Evolutionary conservation across 805 yeast species (phyloP).

Genomic region (Saturnispora besseyi): DNA sequence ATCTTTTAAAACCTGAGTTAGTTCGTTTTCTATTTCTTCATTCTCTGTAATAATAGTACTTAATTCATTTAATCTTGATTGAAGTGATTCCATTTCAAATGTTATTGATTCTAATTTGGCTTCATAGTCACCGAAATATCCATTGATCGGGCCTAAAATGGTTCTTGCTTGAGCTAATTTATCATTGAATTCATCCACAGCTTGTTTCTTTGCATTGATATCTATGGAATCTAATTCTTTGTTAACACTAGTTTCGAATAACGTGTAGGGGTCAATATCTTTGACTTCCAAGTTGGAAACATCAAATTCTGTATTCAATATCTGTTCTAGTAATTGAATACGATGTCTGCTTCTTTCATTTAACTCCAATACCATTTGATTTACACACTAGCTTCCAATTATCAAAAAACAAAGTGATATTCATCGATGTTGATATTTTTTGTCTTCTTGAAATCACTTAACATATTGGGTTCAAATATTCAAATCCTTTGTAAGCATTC

Average conservation of each 20-base stretch:
- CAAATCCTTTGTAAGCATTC: background rate
- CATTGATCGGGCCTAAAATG: conserved; percentile 41
- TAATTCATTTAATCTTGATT: conserved; percentile 41
- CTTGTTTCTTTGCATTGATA: conserved; percentile 8
- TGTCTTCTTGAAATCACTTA: background rate
- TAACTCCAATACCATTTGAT: background rate
- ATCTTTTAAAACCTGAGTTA: conserved; percentile 72
- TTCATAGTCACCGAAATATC: conserved; percentile 48
- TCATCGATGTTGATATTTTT: background rate
- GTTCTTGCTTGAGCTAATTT: conserved; percentile 10
- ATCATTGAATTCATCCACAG: conserved; percentile 5
- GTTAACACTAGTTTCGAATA: background rate
- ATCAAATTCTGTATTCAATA: conserved; percentile 4
- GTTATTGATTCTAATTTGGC: conserved; percentile 46
- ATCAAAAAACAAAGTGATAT: background rate
- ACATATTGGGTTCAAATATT: background rate
- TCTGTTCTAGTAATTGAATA: background rate
- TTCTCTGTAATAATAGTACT: conserved; percentile 40
- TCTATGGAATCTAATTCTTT: conserved; percentile 13
- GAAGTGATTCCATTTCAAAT: conserved; percentile 52
- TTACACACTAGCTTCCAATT: too few relatives aligned
- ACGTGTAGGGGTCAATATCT: background rate
- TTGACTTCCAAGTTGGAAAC: background rate
- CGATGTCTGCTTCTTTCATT: background rate
- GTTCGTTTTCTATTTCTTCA: conserved; percentile 37